phyloP scores from a whole-genome alignment of 441 rosid genomes.

The Raphanus hybrid region DNA sequence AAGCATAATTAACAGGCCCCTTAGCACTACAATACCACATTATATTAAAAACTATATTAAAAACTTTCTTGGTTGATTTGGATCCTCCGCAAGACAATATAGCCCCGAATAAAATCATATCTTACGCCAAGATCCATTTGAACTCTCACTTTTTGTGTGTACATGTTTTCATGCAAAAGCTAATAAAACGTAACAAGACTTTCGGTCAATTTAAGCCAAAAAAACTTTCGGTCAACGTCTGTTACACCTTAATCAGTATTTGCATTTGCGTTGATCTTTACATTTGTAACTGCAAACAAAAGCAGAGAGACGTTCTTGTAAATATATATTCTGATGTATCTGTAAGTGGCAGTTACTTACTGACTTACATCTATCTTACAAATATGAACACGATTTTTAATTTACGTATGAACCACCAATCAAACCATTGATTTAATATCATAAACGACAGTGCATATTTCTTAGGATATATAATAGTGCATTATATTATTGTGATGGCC shows the following conservation, averaged over 20 bases:
- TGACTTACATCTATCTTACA: background rate
- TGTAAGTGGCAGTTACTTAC: background rate
- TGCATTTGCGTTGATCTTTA: background rate
- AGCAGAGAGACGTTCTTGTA: background rate
- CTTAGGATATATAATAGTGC: background rate
- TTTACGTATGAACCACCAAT: background rate
- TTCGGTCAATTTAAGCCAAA: background rate
- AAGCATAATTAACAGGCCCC: background rate
- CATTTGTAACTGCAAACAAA: background rate
- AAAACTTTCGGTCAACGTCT: background rate
- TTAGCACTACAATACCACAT: background rate
- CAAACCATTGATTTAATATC: background rate
- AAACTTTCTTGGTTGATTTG: background rate
- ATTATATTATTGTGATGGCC: background rate
- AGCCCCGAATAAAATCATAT: background rate
- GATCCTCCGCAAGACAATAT: background rate
- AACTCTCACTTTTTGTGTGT: background rate
- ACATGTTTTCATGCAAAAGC: background rate
- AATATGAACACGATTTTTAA: background rate
- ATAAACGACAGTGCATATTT: background rate
- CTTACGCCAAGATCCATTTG: background rate
- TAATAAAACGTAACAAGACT: background rate
- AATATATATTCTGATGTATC: background rate
- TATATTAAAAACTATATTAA: slow-evolving; percentile 1
- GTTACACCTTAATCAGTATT: background rate